Conservation (phyloP, 2,329 filamentous ascomycete genomes). For the Trichoderma sp. region DNA sequence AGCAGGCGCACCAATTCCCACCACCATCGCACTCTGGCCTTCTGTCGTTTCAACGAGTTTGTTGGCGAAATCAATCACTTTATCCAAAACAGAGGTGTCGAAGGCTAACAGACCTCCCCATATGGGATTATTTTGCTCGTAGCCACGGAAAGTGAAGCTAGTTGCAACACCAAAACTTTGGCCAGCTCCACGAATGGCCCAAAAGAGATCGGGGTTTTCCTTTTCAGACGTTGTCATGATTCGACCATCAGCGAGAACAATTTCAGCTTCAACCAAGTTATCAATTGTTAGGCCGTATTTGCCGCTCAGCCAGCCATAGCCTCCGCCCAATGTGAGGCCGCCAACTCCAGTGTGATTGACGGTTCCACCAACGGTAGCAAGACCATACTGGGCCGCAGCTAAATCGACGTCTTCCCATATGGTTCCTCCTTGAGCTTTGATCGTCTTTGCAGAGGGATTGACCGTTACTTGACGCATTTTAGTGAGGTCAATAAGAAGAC, state of each 20-base stretch:
- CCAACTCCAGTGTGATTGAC: background rate
- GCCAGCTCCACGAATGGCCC: background rate
- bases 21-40: background rate
- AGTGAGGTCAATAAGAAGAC: background rate
- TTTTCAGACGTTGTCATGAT: background rate
- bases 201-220: background rate
- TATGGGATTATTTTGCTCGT: background rate
- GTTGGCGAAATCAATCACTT: background rate
- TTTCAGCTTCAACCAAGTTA: background rate
- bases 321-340: background rate
- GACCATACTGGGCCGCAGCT: background rate
- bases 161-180: background rate
- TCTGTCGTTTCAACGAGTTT: background rate
- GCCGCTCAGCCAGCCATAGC: background rate
- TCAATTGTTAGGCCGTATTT: background rate
- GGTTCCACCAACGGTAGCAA: background rate
- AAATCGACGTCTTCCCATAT: background rate
- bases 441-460: background rate
- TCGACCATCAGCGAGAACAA: background rate
- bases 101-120: background rate
- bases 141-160: background rate
- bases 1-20: background rate
- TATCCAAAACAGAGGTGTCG: background rate
- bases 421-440: background rate
- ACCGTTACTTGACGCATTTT: background rate